These are phyloP conservation scores for Tetrahymena elliotti DNA, from an alignment of 73 alveolate genomes.

Conservation along the genomic window DNA sequence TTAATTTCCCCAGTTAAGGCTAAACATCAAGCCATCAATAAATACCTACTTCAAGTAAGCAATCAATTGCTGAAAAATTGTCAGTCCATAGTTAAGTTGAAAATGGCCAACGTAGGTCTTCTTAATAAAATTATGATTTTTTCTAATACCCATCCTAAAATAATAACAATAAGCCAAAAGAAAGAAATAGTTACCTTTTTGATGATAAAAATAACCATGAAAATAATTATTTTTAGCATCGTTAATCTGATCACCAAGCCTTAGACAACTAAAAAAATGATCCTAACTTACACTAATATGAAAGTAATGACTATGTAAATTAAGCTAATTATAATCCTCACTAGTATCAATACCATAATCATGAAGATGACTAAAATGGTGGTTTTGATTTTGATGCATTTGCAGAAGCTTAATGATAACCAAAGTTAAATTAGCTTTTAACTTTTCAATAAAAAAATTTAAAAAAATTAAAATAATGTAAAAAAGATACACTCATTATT, in stretches of 20 bases:
- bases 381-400: neutral
- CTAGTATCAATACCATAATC: neutral
- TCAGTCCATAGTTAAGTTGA: neutral
- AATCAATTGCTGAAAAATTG: neutral
- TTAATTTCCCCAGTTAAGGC: neutral
- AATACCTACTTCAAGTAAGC: neutral
- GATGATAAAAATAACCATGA: neutral
- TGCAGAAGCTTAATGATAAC: neutral
- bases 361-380: neutral
- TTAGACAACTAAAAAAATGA: neutral
- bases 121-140: neutral
- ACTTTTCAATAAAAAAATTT: neutral
- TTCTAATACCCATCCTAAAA: neutral
- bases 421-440: neutral
- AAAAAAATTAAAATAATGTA: too few relatives aligned
- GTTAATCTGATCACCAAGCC: neutral
- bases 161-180: neutral
- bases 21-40: neutral
- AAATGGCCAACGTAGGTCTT: neutral
- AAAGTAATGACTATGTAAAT: neutral
- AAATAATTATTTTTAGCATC: neutral
- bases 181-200: neutral
- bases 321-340: neutral
- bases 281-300: neutral
- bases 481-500: too few relatives aligned